Percentiles rank a stretch among this genome's conserved stretches.
Evolutionary conservation across 306 rosid species (phyloP).

Genomic region (Herpetospermum pedunculosum): DNA sequence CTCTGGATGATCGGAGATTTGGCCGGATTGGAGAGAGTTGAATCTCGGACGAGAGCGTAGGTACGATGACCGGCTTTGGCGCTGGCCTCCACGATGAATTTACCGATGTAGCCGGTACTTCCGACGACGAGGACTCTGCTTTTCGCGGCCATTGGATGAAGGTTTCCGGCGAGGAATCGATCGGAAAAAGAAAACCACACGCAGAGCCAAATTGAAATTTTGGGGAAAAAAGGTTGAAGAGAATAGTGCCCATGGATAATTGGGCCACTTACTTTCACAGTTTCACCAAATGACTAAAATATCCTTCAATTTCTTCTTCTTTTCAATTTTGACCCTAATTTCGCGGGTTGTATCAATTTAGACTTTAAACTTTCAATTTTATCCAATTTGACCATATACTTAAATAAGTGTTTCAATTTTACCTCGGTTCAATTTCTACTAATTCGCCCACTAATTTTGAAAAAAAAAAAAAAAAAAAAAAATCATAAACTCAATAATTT

Average conservation of each 20-base stretch:
- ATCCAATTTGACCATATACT: no score
- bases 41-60: neutral
- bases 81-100: slow-evolving; percentile 1
- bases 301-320: no score
- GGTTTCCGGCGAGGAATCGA: neutral
- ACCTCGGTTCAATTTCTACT: no score
- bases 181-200: neutral
- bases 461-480: no score
- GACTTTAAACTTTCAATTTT: no score
- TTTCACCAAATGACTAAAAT: no score
- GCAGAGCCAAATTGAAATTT: neutral
- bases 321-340: no score
- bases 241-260: neutral
- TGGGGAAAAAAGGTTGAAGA: neutral
- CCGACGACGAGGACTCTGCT: neutral
- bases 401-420: no score
- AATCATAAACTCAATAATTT: no score
- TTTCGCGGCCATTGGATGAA: neutral
- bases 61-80: neutral
- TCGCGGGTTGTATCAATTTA: no score
- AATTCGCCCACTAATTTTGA: no score
- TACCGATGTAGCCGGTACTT: neutral
- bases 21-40: neutral
- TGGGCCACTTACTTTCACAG: no score
- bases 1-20: neutral